Evolutionary conservation across 2,329 filamentous ascomycete species (phyloP).

Genomic region (Verticillium zaregamsianum): DNA sequence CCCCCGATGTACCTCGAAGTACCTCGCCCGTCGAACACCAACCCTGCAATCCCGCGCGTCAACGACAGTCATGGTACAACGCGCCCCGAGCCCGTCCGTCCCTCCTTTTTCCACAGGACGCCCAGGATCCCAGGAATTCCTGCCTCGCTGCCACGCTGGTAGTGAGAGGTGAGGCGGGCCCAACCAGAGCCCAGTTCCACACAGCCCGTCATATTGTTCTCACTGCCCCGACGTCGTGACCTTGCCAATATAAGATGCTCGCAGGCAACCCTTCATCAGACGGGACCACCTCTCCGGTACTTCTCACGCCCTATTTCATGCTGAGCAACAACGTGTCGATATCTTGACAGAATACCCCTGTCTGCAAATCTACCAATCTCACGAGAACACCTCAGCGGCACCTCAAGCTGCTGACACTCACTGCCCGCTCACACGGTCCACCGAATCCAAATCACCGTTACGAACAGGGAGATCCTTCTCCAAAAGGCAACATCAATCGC

Average conservation of each 20-base stretch:
- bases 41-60: not conserved
- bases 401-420: not conserved
- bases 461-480: not conserved
- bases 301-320: not conserved
- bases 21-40: not conserved
- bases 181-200: not conserved
- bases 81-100: not conserved
- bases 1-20: not conserved
- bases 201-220: not conserved
- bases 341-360: not conserved
- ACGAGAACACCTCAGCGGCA: not conserved
- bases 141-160: no score
- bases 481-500: not conserved
- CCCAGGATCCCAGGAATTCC: not conserved
- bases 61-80: not conserved
- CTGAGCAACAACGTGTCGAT: not conserved
- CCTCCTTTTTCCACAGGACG: not conserved
- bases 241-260: not conserved
- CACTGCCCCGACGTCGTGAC: not conserved
- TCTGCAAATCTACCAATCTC: not conserved
- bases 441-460: not conserved
- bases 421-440: not conserved
- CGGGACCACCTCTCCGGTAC: not conserved
- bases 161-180: not conserved
- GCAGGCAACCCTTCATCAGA: not conserved